A percentile compares a stretch with the other conserved stretches of the same genome.
phyloP scores from a whole-genome alignment of 2,329 filamentous ascomycete genomes.

The Ascocoryne sarcoides region DNA sequence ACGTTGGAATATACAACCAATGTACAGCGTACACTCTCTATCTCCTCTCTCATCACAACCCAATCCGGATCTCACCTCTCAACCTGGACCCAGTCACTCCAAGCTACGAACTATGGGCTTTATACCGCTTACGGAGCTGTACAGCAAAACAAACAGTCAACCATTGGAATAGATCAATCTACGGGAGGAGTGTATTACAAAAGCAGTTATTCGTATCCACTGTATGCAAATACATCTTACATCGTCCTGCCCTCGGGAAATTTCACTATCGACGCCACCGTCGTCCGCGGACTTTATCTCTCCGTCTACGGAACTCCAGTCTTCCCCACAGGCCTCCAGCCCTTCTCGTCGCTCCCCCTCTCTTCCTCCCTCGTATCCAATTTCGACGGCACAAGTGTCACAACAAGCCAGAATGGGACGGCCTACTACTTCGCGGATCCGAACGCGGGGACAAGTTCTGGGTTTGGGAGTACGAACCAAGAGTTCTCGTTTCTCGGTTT shows the following conservation, averaged over 20 bases:
- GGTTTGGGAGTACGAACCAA: constrained; percentile 49
- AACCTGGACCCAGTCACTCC: constrained; percentile 51
- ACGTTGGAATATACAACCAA: constrained; percentile 50
- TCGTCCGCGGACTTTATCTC: constrained; percentile 41
- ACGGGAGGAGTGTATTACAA: constrained; percentile 24
- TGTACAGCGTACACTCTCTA: constrained; percentile 45
- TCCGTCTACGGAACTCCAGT: constrained; percentile 37
- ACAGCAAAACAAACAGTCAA: constrained; percentile 44
- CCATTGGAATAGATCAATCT: constrained; percentile 38
- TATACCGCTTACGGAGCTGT: constrained; percentile 45
- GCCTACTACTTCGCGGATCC: constrained; percentile 44
- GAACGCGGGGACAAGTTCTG: constrained; percentile 38
- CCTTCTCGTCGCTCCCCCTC: constrained; percentile 35
- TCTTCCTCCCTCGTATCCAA: constrained; percentile 13
- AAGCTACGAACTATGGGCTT: constrained; percentile 45
- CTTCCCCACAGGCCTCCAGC: constrained; percentile 53
- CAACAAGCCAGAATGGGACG: constrained; percentile 48
- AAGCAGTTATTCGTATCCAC: constrained; percentile 48
- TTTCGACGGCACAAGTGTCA: constrained; percentile 34
- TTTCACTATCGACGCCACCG: constrained; percentile 39
- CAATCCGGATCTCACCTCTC: constrained; percentile 34
- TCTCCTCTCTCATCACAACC: constrained; percentile 44
- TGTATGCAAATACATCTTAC: constrained; percentile 47
- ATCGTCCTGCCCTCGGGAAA: constrained; percentile 34
- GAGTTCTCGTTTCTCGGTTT: constrained; percentile 40